Base-by-base conservation (phyloP, 108 stramenopile species). In the Seminavis robusta region DNA sequence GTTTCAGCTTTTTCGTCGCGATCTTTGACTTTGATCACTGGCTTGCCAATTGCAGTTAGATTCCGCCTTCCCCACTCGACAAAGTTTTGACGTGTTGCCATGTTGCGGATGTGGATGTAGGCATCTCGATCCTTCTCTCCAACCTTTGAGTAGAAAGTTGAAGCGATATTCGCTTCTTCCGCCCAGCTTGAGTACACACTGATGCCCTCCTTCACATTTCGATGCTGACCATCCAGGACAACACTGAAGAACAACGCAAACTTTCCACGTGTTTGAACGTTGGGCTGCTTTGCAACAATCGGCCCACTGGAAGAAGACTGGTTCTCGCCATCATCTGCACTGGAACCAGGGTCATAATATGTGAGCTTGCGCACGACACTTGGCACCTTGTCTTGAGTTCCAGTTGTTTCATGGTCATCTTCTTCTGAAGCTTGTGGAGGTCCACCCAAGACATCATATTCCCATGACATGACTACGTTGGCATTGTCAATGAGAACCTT, bases 161-260 rank as follows among this genome's bases (percentile, higher is more conserved):
- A 19, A 45, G 53, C 53, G 20, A n/a, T 44, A 19, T 45, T 54
- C 10, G n/a, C 53, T 19, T 54, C 53, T 8, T 9, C 11, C 23
- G 40, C 43, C 53, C 53, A 54, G 21, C 43, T 54, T 43, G 53
- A 43, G 26, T 43, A 45, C 43, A 43, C 43, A 7, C 43, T 54
- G 42, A 19, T n/a, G n/a, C n/a, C n/a, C n/a, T n/a, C n/a, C n/a
- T n/a, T n/a, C n/a, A n/a, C n/a, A n/a, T n/a, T n/a, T n/a, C n/a
- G n/a, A n/a, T n/a, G n/a, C n/a, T n/a, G n/a, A n/a, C n/a, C 39
- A 17, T 41, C 25, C 11, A 45, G 53, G 9, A 54, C 39, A 24
- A 41, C 53, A 21, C 17, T 20, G 4, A 17, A 46, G 1, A 46
- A 24, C 1, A 46, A 2, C 1, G 17, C 23, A 11, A 46, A 13